Evolutionary conservation across 2,329 filamentous ascomycete species (phyloP), one percentile per base, ranked within the genome.

Genomic region (Fusarium camptoceras): DNA sequence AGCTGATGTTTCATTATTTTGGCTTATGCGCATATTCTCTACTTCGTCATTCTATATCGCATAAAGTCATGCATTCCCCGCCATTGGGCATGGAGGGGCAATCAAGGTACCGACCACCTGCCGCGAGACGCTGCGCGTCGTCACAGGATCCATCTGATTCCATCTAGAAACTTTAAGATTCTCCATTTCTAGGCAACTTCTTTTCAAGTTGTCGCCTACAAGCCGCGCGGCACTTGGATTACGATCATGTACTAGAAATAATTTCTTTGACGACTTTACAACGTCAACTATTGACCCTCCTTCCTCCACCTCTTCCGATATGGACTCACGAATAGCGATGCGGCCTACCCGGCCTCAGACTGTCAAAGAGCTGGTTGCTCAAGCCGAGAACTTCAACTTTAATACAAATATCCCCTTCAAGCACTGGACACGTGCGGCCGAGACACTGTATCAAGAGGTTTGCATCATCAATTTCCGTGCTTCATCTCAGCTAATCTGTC

Each of bases 381-480:
- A 91, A 72, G 96, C 95, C 5, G 86, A 90, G 68, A 88, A 91
- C 70, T 98, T 96, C 78, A 89, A 92, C 60, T 98, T 94, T 82
- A 93, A 94, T 78, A 86, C 87, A 3, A 86, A 87, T 31, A 91
- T 97, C 55, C 88, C 91, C 5, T 85, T 98, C 59, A 91, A 91
- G 71, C 90, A 92, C 78, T 97, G 94, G 92, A 83, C 94, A 28
- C 88, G 94, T 37, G 92, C 94, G 4, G 93, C 94, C 8, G 89
- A 92, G 64, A 92, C 91, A 8, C 83, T 98, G 55, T 86, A 92
- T 66, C 91, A 93, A 80, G 92, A 97, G 87, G 94, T 97, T 73
- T 53, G 85, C 18, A 9, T 11, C 2, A 28, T 9, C 8, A 9
- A 10, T 9, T 3, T 8, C 20, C 20, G 20, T 28, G 27, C 14